Conservation (phyloP, 2,329 filamentous ascomycete species). For the Thielaviopsis euricoi region DNA sequence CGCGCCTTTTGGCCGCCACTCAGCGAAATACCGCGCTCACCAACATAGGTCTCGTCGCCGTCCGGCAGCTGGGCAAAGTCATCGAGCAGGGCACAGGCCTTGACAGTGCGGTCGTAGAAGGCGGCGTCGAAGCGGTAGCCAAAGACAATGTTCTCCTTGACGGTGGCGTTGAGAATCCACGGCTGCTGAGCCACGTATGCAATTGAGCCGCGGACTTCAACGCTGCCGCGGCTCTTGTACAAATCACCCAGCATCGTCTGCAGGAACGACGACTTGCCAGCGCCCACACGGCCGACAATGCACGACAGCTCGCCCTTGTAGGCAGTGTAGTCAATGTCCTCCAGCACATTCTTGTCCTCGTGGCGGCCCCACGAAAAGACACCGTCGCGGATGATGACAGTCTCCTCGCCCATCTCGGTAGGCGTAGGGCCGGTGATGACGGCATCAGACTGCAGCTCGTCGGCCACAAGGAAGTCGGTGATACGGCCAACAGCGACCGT, state of each 20-base stretch:
- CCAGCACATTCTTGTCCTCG: constrained; percentile 51
- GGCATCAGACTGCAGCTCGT: constrained; percentile 79
- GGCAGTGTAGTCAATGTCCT: constrained; percentile 74
- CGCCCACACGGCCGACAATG: constrained; percentile 82
- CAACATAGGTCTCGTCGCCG: constrained; percentile 90
- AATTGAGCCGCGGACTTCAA: constrained; percentile 63
- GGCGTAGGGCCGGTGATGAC: constrained; percentile 54
- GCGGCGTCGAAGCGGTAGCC: constrained; percentile 83
- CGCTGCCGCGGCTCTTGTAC: constrained; percentile 74
- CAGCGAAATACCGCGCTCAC: constrained; percentile 88
- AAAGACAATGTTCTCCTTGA: constrained; percentile 94
- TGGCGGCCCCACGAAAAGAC: constrained; percentile 92
- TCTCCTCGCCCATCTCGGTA: constrained; percentile 66
- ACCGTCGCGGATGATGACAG: constrained; percentile 65
- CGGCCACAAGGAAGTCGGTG: constrained; percentile 68
- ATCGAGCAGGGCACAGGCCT: constrained; percentile 77
- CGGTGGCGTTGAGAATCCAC: constrained; percentile 97
- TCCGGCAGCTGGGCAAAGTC: constrained; percentile 89
- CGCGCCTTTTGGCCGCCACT: constrained; percentile 94
- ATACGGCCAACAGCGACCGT: constrained; percentile 81
- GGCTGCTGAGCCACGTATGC: constrained; percentile 87
- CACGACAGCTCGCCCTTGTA: constrained; percentile 89
- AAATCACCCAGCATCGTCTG: constrained; percentile 80
- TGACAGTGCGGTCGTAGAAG: constrained; percentile 86
- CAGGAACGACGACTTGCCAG: constrained; percentile 86